Conservation (phyloP, 495 filamentous ascomycete species). For the Hyaloscypha bicolor region DNA sequence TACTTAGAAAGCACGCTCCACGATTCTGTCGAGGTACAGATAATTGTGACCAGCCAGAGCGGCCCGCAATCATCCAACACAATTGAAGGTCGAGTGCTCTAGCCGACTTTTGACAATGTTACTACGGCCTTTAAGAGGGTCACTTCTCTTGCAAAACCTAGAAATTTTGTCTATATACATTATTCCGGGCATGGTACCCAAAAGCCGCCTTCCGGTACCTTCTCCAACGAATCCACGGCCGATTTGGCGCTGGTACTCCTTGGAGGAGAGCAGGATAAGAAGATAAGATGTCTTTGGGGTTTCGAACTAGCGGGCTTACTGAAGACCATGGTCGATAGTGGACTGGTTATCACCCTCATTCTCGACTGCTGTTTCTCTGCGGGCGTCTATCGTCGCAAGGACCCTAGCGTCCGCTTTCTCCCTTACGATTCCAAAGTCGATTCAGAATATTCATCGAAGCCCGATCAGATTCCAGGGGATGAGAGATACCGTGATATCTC, state of each 20-base stretch:
- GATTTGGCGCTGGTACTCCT: conserved; percentile 33
- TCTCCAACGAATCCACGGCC: conserved; percentile 22
- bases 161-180: conserved; percentile 38
- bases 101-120: no score
- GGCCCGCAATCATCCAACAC: no score
- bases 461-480: no score
- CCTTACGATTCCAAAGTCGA: conserved; percentile 23
- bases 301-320: conserved; percentile 17
- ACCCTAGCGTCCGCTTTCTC: conserved; percentile 23
- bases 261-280: conserved; percentile 6
- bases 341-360: conserved; percentile 30
- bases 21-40: no score
- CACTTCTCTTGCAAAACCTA: conserved; percentile 24
- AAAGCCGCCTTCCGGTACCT: not conserved
- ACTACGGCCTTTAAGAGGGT: no score
- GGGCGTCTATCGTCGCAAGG: conserved; percentile 20
- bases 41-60: no score
- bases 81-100: no score
- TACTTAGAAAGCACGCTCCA: no score
- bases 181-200: conserved; percentile 38
- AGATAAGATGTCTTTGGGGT: conserved; percentile 23
- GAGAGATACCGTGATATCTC: no score
- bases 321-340: conserved; percentile 32
- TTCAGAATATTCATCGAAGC: no score
- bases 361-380: conserved; percentile 38